Base-by-base conservation (phyloP, 2,329 filamentous ascomycete genomes). In the Drechmeria coniospora region DNA sequence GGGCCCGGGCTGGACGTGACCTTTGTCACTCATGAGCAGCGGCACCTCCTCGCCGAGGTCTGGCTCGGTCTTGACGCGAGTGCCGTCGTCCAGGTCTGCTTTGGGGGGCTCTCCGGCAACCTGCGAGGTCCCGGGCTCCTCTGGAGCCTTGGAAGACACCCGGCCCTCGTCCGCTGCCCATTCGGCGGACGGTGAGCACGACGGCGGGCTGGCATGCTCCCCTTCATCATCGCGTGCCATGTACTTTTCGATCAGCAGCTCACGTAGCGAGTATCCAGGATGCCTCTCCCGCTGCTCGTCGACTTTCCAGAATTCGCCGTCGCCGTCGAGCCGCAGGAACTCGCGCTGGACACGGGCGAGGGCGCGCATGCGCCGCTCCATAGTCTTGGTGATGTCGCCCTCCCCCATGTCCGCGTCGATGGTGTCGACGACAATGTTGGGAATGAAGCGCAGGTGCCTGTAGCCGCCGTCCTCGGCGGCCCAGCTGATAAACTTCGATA, bases 391-490 rank as follows among this genome's bases (percentile, higher is more conserved):
- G 27, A 58, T 51, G 10, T 43, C 42, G 11, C 36, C 23, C 26
- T 51, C 41, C 6, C 34, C 33, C 31, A 44, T 32, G 4, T 27
- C 33, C 0, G 42, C 45, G 26, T 59, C 46, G 22, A 60, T 37
- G 4, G 53, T 36, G 26, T 55, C 53, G 15, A 47, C 44, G 15
- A 54, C 35, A 19, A 59, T 42, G 32, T 61, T 61, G 9, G 56
- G 54, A 3, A 57, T 41, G 17, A 48, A 43, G 2, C 46, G 40
- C 3, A 52, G 39, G 21, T 48, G 36, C 6, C 37, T 34, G 35
- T 53, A 59, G 15, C 44, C 45, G 12, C 53, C 57, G 20, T 61
- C 57, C 10, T 49, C 43, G n/a, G 52, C 50, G 1, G 57, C 53
- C 57, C 57, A 61, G 13, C 35, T 42, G n/a, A 55, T 27, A 27